A percentile compares a stretch with the other conserved stretches of the same genome.
Evolutionary conservation across 176 grass and related monocot genomes (phyloP).

Genomic region (Aegilops sharonensis): DNA sequence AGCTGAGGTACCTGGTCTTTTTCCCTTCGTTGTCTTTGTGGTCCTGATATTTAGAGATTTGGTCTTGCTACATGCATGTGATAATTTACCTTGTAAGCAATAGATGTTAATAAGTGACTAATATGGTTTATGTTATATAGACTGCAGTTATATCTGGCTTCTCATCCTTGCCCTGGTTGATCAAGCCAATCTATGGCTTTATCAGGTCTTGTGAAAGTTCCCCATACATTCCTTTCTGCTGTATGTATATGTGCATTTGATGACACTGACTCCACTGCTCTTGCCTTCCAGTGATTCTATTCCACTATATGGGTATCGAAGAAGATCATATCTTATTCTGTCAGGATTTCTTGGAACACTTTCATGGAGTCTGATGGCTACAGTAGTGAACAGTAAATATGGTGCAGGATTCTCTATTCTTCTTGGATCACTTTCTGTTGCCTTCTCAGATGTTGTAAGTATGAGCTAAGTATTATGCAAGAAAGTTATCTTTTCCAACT

Average conservation of each 20-base stretch:
- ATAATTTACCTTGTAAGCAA: not conserved
- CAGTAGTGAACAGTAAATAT: slow-evolving; percentile 89
- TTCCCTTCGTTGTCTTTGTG: not conserved
- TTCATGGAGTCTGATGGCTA: slow-evolving; percentile 96
- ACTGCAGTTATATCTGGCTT: slow-evolving; percentile 97
- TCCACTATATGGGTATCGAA: slow-evolving; percentile 94
- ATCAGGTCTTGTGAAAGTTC: slow-evolving; percentile 63
- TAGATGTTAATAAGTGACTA: slow-evolving; percentile 30
- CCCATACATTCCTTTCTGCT: slow-evolving; percentile 7
- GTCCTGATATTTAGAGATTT: slow-evolving; percentile 8
- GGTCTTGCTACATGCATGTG: slow-evolving; percentile 2
- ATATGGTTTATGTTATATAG: slow-evolving; percentile 56
- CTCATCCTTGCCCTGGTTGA: slow-evolving; percentile 89
- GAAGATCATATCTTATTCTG: slow-evolving; percentile 94
- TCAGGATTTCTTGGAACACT: slow-evolving; percentile 95
- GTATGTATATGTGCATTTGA: slow-evolving; percentile 5
- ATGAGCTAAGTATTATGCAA: slow-evolving; percentile 13
- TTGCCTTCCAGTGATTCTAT: slow-evolving; percentile 85
- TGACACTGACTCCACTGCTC: slow-evolving; percentile 19
- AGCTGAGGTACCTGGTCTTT: slow-evolving; percentile 64
- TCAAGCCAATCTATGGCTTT: slow-evolving; percentile 99
- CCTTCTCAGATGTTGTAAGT: slow-evolving; percentile 99
- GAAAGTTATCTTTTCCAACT: not conserved
- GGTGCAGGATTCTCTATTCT: slow-evolving; percentile 79
- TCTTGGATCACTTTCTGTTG: slow-evolving; percentile 97